These are phyloP conservation scores for Porcisia hertigi DNA, from an alignment of 208 protist species.

Conservation along the genomic window DNA sequence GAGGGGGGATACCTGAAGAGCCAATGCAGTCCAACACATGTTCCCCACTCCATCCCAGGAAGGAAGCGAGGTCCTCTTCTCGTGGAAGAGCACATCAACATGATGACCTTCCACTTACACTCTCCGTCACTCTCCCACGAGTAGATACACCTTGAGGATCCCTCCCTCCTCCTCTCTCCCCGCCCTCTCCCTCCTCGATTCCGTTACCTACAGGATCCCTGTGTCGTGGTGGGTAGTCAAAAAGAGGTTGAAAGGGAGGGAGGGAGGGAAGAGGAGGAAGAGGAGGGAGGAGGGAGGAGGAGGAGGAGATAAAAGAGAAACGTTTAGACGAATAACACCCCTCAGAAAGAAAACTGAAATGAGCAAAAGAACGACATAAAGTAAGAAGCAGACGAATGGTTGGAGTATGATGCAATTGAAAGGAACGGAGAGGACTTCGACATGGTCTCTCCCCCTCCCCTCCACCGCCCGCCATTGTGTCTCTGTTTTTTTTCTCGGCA, in stretches of 20 bases:
- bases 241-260: no score
- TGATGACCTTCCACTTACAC: neutral
- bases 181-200: no score
- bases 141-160: neutral
- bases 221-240: neutral
- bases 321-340: neutral
- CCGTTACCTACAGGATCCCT: neutral
- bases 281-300: no score
- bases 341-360: neutral
- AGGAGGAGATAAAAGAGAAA: neutral
- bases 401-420: constrained; percentile 3
- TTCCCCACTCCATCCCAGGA: neutral
- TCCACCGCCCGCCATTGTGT: no score
- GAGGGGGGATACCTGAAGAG: neutral
- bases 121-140: neutral
- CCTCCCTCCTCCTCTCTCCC: neutral
- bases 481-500: neutral
- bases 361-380: neutral
- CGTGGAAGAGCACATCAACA: neutral
- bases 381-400: neutral
- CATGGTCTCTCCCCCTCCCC: neutral
- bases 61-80: no score
- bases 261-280: no score
- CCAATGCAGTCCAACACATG: neutral
- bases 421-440: neutral